phyloP scores from a whole-genome alignment of 345 rosid species.

The Ceriops zippeliana region DNA sequence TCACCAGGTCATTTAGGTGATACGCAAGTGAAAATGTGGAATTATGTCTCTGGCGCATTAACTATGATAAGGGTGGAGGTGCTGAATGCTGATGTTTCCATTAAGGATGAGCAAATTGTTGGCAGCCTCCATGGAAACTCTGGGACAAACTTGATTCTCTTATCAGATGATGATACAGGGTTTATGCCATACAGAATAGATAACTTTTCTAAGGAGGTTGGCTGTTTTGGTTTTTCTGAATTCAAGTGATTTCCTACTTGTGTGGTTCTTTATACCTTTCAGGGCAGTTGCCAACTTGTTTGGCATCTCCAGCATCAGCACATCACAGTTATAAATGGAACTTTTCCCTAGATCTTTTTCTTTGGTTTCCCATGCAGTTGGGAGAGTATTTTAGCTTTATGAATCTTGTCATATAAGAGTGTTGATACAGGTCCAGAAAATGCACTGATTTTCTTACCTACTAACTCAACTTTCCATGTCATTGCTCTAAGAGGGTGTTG shows the following conservation, averaged over 20 bases:
- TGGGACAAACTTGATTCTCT: constrained; percentile 82
- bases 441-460: too few relatives aligned
- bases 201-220: constrained; percentile 95
- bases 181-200: constrained; percentile 96
- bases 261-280: too few relatives aligned
- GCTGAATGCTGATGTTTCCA: constrained; percentile 80
- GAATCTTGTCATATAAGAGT: too few relatives aligned
- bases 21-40: constrained; percentile 85
- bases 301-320: too few relatives aligned
- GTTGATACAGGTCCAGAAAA: too few relatives aligned
- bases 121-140: constrained; percentile 71
- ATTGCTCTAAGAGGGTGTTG: too few relatives aligned
- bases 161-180: constrained; percentile 87
- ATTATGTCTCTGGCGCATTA: constrained; percentile 60
- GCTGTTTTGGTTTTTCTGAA: constrained; percentile 14
- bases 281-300: too few relatives aligned
- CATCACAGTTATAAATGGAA: too few relatives aligned
- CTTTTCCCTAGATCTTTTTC: too few relatives aligned
- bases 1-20: constrained; percentile 93
- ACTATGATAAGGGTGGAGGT: constrained; percentile 87
- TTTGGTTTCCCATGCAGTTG: too few relatives aligned
- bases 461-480: too few relatives aligned
- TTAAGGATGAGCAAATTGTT: constrained; percentile 63
- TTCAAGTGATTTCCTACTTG: constrained; percentile 1
- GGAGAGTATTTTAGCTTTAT: too few relatives aligned